A percentile compares a stretch with the other conserved stretches of the same genome.
phyloP scores from a whole-genome alignment of 2,329 filamentous ascomycete species.

The Sarocladium brachiariae region DNA sequence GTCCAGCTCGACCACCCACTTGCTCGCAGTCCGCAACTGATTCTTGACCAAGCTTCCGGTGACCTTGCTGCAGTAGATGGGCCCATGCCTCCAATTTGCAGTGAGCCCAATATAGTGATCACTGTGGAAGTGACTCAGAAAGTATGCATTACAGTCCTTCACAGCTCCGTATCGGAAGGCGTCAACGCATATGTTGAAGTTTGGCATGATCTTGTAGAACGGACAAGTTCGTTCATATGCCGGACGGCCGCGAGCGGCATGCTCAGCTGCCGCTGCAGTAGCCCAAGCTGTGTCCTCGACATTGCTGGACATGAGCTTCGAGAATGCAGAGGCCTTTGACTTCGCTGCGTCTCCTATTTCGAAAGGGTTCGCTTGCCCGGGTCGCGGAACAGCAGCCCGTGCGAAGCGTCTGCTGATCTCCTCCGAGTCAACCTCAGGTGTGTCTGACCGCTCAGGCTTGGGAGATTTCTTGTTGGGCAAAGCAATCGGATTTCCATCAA shows the following conservation, averaged over 20 bases:
- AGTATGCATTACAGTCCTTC: slow-evolving; percentile 87
- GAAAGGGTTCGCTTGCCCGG: slow-evolving; percentile 77
- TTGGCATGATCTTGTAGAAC: slow-evolving; percentile 97
- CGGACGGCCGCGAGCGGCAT: slow-evolving; percentile 72
- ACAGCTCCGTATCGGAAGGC: slow-evolving; percentile 94
- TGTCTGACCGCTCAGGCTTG: slow-evolving; percentile 14
- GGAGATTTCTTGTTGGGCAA: slow-evolving; percentile 27
- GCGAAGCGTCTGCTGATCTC: slow-evolving; percentile 53
- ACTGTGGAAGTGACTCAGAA: slow-evolving; percentile 95
- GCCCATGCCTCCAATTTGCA: slow-evolving; percentile 82
- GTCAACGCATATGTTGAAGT: slow-evolving; percentile 88
- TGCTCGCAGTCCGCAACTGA: slow-evolving; percentile 77
- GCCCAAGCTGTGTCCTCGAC: slow-evolving; percentile 89
- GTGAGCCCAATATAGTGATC: slow-evolving; percentile 94
- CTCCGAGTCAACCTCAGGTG: slow-evolving; percentile 26
- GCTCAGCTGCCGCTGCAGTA: slow-evolving; percentile 72
- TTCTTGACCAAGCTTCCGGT: slow-evolving; percentile 84
- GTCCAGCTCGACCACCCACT: slow-evolving; percentile 78
- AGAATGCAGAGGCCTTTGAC: slow-evolving; percentile 62
- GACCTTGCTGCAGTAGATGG: slow-evolving; percentile 92
- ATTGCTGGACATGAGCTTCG: slow-evolving; percentile 86
- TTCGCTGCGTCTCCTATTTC: slow-evolving; percentile 39
- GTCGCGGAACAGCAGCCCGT: slow-evolving; percentile 62
- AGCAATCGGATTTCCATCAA: slow-evolving; percentile 72
- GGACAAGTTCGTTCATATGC: slow-evolving; percentile 88